Conservation (phyloP, 495 filamentous ascomycete genomes). For the Pyrenopolyporus hunteri region DNA sequence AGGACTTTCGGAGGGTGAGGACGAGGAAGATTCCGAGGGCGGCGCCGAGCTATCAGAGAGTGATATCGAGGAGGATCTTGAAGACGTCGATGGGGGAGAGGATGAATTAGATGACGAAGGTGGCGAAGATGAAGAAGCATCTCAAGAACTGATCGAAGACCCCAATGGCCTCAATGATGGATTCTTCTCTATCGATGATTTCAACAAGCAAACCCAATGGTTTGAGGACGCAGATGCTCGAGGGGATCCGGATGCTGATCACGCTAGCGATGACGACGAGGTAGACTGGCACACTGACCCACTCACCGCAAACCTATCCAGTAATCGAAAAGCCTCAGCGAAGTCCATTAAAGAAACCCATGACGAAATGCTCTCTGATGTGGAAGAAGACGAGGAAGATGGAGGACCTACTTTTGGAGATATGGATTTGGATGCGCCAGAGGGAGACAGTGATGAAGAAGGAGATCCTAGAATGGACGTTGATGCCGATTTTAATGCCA, state of each 20-base stretch:
- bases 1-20: constrained; percentile 48
- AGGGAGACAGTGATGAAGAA: constrained; percentile 63
- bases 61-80: constrained; percentile 44
- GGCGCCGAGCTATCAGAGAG: constrained; percentile 43
- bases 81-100: constrained; percentile 44
- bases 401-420: constrained; percentile 81
- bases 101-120: constrained; percentile 46
- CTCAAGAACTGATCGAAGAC: constrained; percentile 53
- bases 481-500: constrained; percentile 69
- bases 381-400: constrained; percentile 62
- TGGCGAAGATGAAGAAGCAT: constrained; percentile 41
- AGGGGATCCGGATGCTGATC: constrained; percentile 65
- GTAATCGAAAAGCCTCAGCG: constrained; percentile 13
- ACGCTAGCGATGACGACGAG: constrained; percentile 75
- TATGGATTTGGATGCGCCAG: constrained; percentile 62
- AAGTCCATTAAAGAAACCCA: constrained; percentile 25
- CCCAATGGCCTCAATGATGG: constrained; percentile 81
- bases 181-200: constrained; percentile 97
- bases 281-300: constrained; percentile 85
- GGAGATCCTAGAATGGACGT: constrained; percentile 56
- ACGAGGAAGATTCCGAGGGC: constrained; percentile 51
- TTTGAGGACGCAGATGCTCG: constrained; percentile 81
- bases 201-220: constrained; percentile 89
- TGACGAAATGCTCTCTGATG: constrained; percentile 31
- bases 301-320: constrained; percentile 42